Conservation (phyloP, 345 rosid genomes). For the Salix brachista region DNA sequence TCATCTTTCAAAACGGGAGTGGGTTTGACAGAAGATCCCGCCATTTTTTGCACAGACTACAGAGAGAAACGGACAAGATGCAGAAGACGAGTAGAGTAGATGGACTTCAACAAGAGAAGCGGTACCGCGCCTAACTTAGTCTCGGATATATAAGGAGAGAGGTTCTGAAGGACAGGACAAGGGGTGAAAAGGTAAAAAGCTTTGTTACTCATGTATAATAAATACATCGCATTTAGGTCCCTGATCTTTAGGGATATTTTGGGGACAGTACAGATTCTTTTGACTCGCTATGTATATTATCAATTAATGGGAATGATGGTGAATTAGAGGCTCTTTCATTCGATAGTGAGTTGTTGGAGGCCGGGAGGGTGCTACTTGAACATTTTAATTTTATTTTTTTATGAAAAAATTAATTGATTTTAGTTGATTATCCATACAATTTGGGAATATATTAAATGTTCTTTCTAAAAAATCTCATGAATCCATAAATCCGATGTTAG, state of each 20-base stretch:
- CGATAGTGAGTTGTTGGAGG: not conserved
- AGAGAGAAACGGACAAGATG: not conserved
- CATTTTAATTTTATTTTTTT: too few relatives aligned
- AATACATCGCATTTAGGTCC: not conserved
- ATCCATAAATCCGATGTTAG: too few relatives aligned
- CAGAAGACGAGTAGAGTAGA: not conserved
- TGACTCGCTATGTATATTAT: not conserved
- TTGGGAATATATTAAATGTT: too few relatives aligned
- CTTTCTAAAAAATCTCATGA: too few relatives aligned
- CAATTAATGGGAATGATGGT: too few relatives aligned
- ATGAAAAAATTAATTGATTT: not conserved
- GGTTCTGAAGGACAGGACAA: not conserved
- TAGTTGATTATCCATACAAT: too few relatives aligned
- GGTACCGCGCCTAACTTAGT: not conserved
- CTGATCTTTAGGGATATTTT: too few relatives aligned
- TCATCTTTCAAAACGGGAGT: constrained; percentile 45
- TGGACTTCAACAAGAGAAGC: not conserved
- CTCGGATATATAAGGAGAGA: not conserved
- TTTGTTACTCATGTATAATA: not conserved
- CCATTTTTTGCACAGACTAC: constrained; percentile 8
- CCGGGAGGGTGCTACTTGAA: too few relatives aligned
- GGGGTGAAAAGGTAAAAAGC: not conserved
- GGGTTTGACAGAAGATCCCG: constrained; percentile 29
- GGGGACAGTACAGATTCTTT: not conserved
- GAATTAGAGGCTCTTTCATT: too few relatives aligned